Conservation (phyloP, 2,329 filamentous ascomycete species). For the Ophiostoma himal-ulmi region DNA sequence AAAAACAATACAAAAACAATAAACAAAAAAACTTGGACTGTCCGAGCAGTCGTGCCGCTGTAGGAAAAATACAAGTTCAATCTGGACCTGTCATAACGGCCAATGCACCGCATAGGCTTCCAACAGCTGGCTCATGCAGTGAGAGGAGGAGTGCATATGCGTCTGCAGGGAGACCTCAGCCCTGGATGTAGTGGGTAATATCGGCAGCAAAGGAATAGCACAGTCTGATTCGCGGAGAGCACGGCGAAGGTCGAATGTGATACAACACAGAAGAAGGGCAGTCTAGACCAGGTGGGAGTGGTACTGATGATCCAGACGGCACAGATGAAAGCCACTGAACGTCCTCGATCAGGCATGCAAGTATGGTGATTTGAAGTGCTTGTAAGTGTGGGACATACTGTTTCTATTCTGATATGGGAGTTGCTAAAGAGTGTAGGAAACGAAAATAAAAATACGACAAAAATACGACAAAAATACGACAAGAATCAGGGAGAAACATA, state of each 20-base stretch:
- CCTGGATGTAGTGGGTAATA: background rate
- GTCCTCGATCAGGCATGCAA: background rate
- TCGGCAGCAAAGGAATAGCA: background rate
- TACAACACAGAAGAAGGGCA: background rate
- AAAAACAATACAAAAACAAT: too few relatives aligned
- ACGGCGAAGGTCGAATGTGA: background rate
- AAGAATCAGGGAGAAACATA: background rate
- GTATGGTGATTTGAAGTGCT: background rate
- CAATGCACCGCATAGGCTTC: background rate
- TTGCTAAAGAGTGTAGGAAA: background rate
- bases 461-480: background rate
- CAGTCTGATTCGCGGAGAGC: background rate
- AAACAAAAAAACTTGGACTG: too few relatives aligned
- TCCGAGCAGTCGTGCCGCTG: background rate
- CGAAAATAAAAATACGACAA: background rate
- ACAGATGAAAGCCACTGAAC: background rate
- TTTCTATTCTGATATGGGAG: background rate
- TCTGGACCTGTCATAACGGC: background rate
- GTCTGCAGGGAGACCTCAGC: background rate
- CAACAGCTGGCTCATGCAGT: slow-evolving; percentile 2
- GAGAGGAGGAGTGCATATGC: background rate
- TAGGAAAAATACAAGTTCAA: background rate
- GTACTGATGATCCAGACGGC: background rate
- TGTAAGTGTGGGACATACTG: background rate
- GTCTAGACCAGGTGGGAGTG: background rate